phyloP scores from a whole-genome alignment of 2,329 filamentous ascomycete genomes.

The Periglandula ipomoeae region DNA sequence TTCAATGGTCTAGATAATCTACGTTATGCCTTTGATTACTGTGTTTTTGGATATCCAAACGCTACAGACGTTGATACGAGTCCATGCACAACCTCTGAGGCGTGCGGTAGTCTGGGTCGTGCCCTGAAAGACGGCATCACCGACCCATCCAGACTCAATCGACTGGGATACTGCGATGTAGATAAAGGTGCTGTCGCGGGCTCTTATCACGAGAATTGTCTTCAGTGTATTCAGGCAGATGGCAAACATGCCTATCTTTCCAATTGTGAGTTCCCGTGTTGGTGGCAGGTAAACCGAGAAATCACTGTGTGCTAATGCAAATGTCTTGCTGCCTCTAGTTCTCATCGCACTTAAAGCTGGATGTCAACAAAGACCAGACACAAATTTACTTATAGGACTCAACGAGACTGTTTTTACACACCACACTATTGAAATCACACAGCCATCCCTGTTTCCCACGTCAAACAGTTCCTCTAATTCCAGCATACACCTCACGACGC shows the following conservation, averaged over 20 bases:
- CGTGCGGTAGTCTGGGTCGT: slow-evolving; percentile 36
- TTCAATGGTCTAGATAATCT: too few species aligned
- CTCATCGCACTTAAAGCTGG: slow-evolving; percentile 42
- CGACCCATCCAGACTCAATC: slow-evolving; percentile 20
- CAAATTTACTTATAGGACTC: slow-evolving; percentile 26
- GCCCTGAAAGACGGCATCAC: slow-evolving; percentile 32
- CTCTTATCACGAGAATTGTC: slow-evolving; percentile 29
- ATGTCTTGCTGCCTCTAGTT: slow-evolving; percentile 21
- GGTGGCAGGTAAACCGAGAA: too few species aligned
- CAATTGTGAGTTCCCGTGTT: slow-evolving; percentile 38
- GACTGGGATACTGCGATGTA: slow-evolving; percentile 38
- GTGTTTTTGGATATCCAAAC: slow-evolving; percentile 43
- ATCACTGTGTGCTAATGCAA: too few species aligned
- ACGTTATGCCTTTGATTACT: slow-evolving; percentile 42
- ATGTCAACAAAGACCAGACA: slow-evolving; percentile 35
- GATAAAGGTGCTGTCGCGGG: slow-evolving; percentile 26
- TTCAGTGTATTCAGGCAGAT: slow-evolving; percentile 35
- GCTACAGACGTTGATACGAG: slow-evolving; percentile 28
- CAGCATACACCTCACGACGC: slow-evolving; percentile 21
- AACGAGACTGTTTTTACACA: slow-evolving; percentile 37
- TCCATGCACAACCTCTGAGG: slow-evolving; percentile 41
- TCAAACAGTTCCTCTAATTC: slow-evolving; percentile 6
- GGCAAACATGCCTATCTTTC: slow-evolving; percentile 33
- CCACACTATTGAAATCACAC: slow-evolving; percentile 20
- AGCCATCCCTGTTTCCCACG: slow-evolving; percentile 24